Conservation (phyloP, 371 early-diverging fungal genomes). For the Fennellomyces sp. region DNA sequence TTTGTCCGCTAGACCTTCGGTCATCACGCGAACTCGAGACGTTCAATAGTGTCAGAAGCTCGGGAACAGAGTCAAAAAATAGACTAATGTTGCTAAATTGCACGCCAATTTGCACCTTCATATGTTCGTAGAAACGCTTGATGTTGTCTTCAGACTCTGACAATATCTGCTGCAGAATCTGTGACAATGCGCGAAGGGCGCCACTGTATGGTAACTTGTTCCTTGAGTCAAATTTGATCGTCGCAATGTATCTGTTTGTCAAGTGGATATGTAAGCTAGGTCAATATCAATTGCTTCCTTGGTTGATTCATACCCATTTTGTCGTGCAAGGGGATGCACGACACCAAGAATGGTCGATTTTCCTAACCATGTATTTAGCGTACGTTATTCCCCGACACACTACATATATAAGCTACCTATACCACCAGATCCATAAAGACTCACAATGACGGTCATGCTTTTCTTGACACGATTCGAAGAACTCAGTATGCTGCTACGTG, state of each 20-base stretch:
- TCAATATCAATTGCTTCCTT: not conserved
- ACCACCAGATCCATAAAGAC: slow-evolving; percentile 42
- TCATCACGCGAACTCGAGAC: slow-evolving; percentile 13
- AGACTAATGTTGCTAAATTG: slow-evolving; percentile 33
- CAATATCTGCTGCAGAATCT: slow-evolving; percentile 44
- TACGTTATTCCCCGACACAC: not conserved
- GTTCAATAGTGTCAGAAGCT: slow-evolving; percentile 35
- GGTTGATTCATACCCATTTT: slow-evolving; percentile 31
- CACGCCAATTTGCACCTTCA: slow-evolving; percentile 30
- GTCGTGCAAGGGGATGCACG: slow-evolving; percentile 39
- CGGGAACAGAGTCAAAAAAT: slow-evolving; percentile 41
- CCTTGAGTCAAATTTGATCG: slow-evolving; percentile 38
- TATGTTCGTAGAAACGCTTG: slow-evolving; percentile 31
- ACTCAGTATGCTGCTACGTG: not conserved
- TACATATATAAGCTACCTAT: slow-evolving; percentile 14
- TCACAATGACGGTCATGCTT: slow-evolving; percentile 30
- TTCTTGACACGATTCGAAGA: slow-evolving; percentile 9
- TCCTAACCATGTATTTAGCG: slow-evolving; percentile 13
- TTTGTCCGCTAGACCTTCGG: not conserved
- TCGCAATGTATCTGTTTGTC: slow-evolving; percentile 35
- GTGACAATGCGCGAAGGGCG: slow-evolving; percentile 39
- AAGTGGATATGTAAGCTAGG: not conserved
- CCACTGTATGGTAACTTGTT: slow-evolving; percentile 42
- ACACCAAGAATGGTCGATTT: slow-evolving; percentile 43
- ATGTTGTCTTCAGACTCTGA: slow-evolving; percentile 46